A percentile compares a stretch with the other conserved stretches of the same genome.
Conservation (phyloP, 768 basidiomycete species). For the Agaricus blazei region DNA sequence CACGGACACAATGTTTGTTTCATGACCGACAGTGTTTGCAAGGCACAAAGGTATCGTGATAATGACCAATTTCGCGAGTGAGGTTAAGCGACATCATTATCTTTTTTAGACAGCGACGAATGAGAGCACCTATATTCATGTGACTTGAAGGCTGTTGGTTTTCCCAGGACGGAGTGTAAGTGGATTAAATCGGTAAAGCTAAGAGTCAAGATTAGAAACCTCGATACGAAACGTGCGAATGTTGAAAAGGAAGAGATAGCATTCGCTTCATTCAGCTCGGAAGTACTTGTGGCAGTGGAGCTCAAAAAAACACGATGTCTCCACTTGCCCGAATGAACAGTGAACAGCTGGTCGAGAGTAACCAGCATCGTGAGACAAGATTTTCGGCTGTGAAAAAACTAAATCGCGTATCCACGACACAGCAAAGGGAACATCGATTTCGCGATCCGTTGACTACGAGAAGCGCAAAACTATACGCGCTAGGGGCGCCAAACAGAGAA, state of each 20-base stretch:
- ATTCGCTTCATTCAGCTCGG: not conserved
- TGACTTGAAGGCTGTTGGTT: too few species aligned
- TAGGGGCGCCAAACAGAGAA: not conserved
- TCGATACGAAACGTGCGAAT: too few species aligned
- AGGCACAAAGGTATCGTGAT: too few species aligned
- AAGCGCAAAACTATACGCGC: not conserved
- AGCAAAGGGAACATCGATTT: not conserved
- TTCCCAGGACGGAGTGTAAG: too few species aligned
- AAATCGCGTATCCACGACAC: not conserved
- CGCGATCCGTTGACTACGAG: not conserved
- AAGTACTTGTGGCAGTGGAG: not conserved
- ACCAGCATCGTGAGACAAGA: not conserved
- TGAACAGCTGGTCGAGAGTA: not conserved
- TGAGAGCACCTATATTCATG: too few species aligned
- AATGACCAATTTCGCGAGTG: too few species aligned
- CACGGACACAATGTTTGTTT: too few species aligned
- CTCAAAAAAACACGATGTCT: not conserved
- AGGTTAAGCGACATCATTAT: too few species aligned
- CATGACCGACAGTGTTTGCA: too few species aligned
- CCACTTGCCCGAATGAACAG: not conserved
- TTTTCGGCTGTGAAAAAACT: not conserved
- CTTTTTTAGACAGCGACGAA: too few species aligned
- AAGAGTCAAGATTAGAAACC: too few species aligned
- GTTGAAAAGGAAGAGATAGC: not conserved
- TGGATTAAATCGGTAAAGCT: too few species aligned